Percentiles rank a stretch among this genome's conserved stretches.
phyloP scores from a whole-genome alignment of 1,284 basidiomycete species.

The Lentinula novae-zelandiae region DNA sequence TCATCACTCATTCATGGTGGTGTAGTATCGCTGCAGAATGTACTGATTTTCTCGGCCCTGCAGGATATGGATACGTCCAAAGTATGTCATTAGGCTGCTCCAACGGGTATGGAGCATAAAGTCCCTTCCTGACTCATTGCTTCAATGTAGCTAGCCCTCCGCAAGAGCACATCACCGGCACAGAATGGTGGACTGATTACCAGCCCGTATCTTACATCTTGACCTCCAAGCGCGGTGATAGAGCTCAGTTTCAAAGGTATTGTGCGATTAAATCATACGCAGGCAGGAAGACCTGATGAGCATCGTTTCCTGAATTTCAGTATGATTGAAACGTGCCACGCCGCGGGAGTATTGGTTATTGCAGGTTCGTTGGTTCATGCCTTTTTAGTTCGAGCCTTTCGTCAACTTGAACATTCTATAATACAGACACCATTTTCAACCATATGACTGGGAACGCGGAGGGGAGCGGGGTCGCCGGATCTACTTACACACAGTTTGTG shows the following conservation, averaged over 20 bases:
- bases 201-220: slow-evolving; percentile 60
- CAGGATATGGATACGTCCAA: slow-evolving; percentile 67
- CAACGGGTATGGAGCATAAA: background rate
- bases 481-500: slow-evolving; percentile 51
- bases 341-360: slow-evolving; percentile 58
- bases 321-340: slow-evolving; percentile 58
- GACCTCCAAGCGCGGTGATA: slow-evolving; percentile 55
- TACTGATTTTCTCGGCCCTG: slow-evolving; percentile 60
- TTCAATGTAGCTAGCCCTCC: slow-evolving; percentile 37
- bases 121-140: slow-evolving; percentile 4
- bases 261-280: slow-evolving; percentile 6
- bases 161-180: slow-evolving; percentile 43
- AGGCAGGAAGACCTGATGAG: no score
- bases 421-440: slow-evolving; percentile 58
- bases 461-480: slow-evolving; percentile 50
- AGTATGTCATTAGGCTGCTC: slow-evolving; percentile 29
- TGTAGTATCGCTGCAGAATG: slow-evolving; percentile 59
- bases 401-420: background rate
- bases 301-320: slow-evolving; percentile 21
- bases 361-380: slow-evolving; percentile 36
- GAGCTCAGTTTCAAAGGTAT: slow-evolving; percentile 41
- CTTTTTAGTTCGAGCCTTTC: background rate
- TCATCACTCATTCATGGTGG: background rate
- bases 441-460: slow-evolving; percentile 54
- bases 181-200: slow-evolving; percentile 69